Conservation (phyloP, 2,329 filamentous ascomycete species). For the Sporothrix luriei region DNA sequence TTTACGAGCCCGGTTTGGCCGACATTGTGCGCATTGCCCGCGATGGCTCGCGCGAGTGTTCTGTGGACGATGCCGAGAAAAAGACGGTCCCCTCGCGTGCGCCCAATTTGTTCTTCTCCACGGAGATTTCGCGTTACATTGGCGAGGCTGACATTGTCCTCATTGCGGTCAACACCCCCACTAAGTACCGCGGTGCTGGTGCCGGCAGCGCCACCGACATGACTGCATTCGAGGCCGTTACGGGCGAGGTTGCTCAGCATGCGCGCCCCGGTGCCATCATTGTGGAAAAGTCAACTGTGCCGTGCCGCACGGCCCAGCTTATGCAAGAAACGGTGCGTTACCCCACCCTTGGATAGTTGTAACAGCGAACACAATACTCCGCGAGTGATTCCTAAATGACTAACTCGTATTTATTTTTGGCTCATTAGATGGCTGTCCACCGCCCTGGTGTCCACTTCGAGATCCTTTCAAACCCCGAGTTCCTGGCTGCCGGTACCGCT, state of each 20-base stretch:
- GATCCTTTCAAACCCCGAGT: slow-evolving; percentile 80
- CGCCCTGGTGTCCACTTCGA: slow-evolving; percentile 69
- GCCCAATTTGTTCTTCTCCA: slow-evolving; percentile 74
- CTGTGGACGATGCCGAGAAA: slow-evolving; percentile 45
- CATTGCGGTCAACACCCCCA: slow-evolving; percentile 77
- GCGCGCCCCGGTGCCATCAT: slow-evolving; percentile 70
- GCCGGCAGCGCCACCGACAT: slow-evolving; percentile 73
- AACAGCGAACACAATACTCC: background rate
- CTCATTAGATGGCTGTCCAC: slow-evolving; percentile 55
- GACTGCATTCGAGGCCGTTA: slow-evolving; percentile 70
- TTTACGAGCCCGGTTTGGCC: slow-evolving; percentile 72
- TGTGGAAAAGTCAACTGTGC: slow-evolving; percentile 81
- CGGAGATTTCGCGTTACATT: slow-evolving; percentile 64
- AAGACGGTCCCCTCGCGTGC: slow-evolving; percentile 48
- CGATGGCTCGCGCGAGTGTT: slow-evolving; percentile 56
- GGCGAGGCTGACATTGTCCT: slow-evolving; percentile 71
- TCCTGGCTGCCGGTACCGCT: slow-evolving; percentile 76
- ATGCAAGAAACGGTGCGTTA: slow-evolving; percentile 65
- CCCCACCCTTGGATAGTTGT: background rate
- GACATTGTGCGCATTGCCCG: slow-evolving; percentile 68
- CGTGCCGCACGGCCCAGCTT: slow-evolving; percentile 71
- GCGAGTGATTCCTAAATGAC: slow-evolving; percentile 9
- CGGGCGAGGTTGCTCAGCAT: slow-evolving; percentile 65
- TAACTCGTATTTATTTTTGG: background rate
- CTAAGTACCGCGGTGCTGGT: slow-evolving; percentile 70